Percentiles rank a stretch among this genome's conserved stretches.
These are phyloP conservation scores for Pleurotus cornucopiae DNA, from an alignment of 768 basidiomycete species.

Conservation along the genomic window DNA sequence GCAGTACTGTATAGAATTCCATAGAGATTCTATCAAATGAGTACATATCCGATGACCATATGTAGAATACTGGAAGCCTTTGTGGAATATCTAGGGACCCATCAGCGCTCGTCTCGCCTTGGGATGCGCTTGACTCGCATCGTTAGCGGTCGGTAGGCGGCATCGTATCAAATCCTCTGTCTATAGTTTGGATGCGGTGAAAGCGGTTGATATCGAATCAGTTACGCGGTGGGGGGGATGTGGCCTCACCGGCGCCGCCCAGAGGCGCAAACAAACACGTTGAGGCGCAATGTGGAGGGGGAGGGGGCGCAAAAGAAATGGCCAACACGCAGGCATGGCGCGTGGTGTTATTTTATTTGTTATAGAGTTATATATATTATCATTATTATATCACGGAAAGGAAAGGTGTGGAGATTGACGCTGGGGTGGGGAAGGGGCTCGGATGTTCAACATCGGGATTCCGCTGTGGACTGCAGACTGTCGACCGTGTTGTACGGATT, in stretches of 20 bases:
- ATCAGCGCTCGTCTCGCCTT: background rate
- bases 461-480: background rate
- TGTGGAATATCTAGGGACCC: background rate
- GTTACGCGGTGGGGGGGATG: background rate
- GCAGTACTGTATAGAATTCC: background rate
- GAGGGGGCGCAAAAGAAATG: background rate
- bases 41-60: background rate
- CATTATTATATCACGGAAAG: no score
- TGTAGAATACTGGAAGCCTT: background rate
- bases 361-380: background rate
- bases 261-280: background rate
- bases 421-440: background rate
- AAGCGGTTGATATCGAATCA: slow-evolving; percentile 9
- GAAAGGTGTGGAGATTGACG: background rate
- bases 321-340: background rate
- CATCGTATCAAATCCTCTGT: background rate
- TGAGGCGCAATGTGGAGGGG: background rate
- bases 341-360: background rate
- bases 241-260: background rate
- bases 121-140: slow-evolving; percentile 4
- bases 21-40: background rate
- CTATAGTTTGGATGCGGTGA: background rate
- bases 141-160: slow-evolving; percentile 8
- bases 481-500: background rate
- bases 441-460: background rate